Evolutionary conservation across 177 flowering plant genomes (phyloP).

Genomic region (Telopea speciosissima): DNA sequence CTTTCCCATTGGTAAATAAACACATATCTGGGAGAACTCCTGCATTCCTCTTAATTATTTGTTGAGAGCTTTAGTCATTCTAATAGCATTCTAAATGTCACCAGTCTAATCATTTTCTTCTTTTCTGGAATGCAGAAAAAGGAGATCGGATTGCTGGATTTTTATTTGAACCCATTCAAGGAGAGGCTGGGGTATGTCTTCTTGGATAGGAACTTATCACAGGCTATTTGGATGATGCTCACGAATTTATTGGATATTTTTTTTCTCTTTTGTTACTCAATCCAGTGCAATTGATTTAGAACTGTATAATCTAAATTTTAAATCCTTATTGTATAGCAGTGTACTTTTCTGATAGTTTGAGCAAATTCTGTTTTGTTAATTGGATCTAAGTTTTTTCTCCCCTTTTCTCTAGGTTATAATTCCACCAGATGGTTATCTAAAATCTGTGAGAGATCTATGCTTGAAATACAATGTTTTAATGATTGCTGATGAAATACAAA

Average conservation of each 20-base stretch:
- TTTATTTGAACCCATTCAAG: conserved; percentile 98
- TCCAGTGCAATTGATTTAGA: background rate
- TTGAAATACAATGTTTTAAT: conserved; percentile 70
- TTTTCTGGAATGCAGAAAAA: conserved; percentile 44
- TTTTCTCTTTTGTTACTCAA: background rate
- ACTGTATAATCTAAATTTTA: background rate
- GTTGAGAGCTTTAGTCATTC: background rate
- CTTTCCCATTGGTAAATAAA: background rate
- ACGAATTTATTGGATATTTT: background rate
- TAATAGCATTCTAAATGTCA: background rate
- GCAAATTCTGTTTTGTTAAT: background rate
- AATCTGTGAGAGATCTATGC: conserved; percentile 83
- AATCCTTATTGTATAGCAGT: background rate
- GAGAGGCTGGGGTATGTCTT: conserved; percentile 93
- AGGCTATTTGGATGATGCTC: background rate
- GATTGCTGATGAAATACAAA: conserved; percentile 99
- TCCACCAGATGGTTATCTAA: conserved; percentile 90
- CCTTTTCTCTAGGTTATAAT: conserved; percentile 53
- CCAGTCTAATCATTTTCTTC: conserved; percentile 3
- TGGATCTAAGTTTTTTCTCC: background rate
- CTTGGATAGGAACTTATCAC: conserved; percentile 5
- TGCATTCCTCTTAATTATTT: background rate
- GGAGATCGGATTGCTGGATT: conserved; percentile 89
- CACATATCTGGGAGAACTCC: no score
- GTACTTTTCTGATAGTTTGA: no score